Evolutionary conservation across 352 stramenopile species (phyloP).

Genomic region (Chrysophaeum taylorii): DNA sequence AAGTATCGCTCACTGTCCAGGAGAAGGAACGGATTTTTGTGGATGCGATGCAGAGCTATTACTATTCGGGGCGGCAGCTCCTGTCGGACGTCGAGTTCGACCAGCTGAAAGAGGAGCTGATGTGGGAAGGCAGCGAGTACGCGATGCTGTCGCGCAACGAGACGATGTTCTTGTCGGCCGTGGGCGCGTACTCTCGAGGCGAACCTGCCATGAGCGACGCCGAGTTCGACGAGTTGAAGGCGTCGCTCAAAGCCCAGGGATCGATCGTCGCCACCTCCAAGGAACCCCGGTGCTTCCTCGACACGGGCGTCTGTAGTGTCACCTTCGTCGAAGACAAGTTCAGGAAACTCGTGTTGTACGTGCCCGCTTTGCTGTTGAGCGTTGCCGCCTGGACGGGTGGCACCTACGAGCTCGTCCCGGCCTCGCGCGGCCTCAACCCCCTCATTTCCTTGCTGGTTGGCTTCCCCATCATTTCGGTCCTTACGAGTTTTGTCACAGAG

Average conservation of each 20-base stretch:
- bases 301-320: constrained; percentile 66
- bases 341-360: constrained; percentile 48
- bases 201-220: constrained; percentile 41
- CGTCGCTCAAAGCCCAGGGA: constrained; percentile 43
- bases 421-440: constrained; percentile 50
- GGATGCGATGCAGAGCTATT: constrained; percentile 60
- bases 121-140: constrained; percentile 54
- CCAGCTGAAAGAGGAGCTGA: constrained; percentile 64
- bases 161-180: constrained; percentile 51
- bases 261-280: constrained; percentile 25
- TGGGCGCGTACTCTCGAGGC: constrained; percentile 50
- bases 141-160: constrained; percentile 60
- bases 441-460: constrained; percentile 47
- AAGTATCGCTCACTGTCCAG: constrained; percentile 42
- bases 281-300: constrained; percentile 37
- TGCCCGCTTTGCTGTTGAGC: constrained; percentile 40
- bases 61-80: constrained; percentile 51
- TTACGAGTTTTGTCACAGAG: background rate
- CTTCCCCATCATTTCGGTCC: constrained; percentile 35
- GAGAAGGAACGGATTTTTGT: constrained; percentile 67
- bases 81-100: constrained; percentile 62
- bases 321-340: constrained; percentile 53
- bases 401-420: constrained; percentile 47
- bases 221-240: constrained; percentile 60
- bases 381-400: constrained; percentile 44